Percentiles rank a stretch among this genome's conserved stretches.
Evolutionary conservation across 352 stramenopile species (phyloP).

Genomic region (Phytophthora nicotianae): DNA sequence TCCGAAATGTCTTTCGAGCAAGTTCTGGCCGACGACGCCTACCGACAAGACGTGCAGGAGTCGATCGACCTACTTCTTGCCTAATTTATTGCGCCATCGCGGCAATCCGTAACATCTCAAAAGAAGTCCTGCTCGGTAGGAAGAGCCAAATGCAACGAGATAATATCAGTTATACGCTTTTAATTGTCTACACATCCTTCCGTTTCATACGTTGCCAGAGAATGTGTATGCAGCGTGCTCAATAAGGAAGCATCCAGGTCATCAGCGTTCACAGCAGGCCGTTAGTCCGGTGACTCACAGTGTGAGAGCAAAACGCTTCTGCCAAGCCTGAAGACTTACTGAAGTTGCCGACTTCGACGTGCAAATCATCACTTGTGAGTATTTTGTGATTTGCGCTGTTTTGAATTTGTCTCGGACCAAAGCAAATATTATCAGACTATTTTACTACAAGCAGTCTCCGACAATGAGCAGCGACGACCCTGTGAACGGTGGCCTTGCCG

Average conservation of each 20-base stretch:
- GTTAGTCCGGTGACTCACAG: too few relatives aligned
- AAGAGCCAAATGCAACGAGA: constrained; percentile 28
- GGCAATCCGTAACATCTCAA: constrained; percentile 30
- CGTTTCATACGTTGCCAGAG: not conserved
- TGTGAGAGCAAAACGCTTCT: too few relatives aligned
- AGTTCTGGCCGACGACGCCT: constrained; percentile 48
- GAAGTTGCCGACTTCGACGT: not conserved
- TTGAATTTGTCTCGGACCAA: too few relatives aligned
- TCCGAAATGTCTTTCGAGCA: constrained; percentile 44
- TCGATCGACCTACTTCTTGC: constrained; percentile 56
- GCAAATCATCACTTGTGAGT: constrained; percentile 1
- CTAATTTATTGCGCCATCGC: constrained; percentile 46
- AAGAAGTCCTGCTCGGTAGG: constrained; percentile 18
- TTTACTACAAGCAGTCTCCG: too few relatives aligned
- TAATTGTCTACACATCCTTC: not conserved
- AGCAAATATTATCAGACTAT: too few relatives aligned
- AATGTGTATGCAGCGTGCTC: too few relatives aligned
- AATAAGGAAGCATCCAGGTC: too few relatives aligned
- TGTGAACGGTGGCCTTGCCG: too few relatives aligned
- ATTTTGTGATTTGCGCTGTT: not conserved
- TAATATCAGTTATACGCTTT: constrained; percentile 34
- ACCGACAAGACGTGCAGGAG: constrained; percentile 63
- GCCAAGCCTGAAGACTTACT: too few relatives aligned
- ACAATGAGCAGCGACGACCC: too few relatives aligned
- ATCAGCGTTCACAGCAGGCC: too few relatives aligned